phyloP scores from a whole-genome alignment of 371 early-diverging fungal species.

The Apophysomyces trapeziformis region DNA sequence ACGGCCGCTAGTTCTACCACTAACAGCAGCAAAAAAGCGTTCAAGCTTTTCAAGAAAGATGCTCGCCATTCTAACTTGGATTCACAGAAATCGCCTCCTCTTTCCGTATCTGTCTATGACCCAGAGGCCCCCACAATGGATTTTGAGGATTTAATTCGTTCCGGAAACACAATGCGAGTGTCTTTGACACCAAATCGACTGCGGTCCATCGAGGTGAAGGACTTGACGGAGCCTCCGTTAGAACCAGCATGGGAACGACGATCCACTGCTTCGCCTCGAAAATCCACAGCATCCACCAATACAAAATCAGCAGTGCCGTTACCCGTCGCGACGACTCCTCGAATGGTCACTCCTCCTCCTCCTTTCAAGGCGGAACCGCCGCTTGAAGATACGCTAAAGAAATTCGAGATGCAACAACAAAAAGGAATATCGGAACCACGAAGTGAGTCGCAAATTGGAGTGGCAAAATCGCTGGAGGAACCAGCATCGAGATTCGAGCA shows the following conservation, averaged over 20 bases:
- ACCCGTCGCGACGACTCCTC: constrained; percentile 14
- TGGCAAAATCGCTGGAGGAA: background rate
- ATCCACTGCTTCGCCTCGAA: constrained; percentile 6
- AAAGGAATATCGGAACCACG: background rate
- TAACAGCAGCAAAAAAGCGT: constrained; percentile 27
- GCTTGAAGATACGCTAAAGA: background rate
- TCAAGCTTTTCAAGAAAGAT: constrained; percentile 26
- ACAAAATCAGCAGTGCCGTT: background rate
- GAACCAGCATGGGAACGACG: constrained; percentile 13
- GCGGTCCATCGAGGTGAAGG: constrained; percentile 58
- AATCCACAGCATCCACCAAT: background rate
- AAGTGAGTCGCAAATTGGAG: background rate
- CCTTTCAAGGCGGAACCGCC: background rate
- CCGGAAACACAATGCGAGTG: constrained; percentile 62
- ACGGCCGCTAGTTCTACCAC: constrained; percentile 13
- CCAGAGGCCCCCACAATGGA: constrained; percentile 36
- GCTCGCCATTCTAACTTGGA: background rate
- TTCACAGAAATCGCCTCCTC: constrained; percentile 14
- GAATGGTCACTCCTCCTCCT: background rate
- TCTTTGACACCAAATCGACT: constrained; percentile 66
- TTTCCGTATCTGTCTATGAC: constrained; percentile 25
- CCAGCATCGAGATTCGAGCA: constrained; percentile 16
- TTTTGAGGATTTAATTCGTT: constrained; percentile 63
- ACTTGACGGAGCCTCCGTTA: constrained; percentile 17
- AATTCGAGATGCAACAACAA: constrained; percentile 7